Conservation (phyloP, 441 rosid species). For the Pelargonium cotyledonis region DNA sequence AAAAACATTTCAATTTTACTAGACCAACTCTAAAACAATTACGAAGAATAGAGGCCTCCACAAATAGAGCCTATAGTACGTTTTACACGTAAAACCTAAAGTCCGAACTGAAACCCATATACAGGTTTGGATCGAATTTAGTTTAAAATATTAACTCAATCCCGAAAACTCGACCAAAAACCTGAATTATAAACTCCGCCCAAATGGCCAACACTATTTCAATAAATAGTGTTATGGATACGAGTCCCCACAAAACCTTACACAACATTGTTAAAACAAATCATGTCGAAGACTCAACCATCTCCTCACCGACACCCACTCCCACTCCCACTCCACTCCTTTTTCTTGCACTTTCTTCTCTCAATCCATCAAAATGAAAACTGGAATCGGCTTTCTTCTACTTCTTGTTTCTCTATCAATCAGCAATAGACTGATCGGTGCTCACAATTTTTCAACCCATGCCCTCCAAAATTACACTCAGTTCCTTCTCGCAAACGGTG, state of each 20-base stretch:
- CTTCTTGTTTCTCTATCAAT: conserved; percentile 8
- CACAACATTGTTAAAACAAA: not conserved
- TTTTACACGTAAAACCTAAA: too few relatives aligned
- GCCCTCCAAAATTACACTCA: conserved; percentile 18
- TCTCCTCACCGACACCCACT: not conserved
- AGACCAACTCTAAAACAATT: too few relatives aligned
- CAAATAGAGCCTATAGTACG: too few relatives aligned
- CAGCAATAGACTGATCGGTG: conserved; percentile 2
- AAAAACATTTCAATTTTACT: too few relatives aligned
- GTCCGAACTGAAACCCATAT: too few relatives aligned
- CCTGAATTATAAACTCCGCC: too few relatives aligned
- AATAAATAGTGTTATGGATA: too few relatives aligned
- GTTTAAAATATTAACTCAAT: too few relatives aligned
- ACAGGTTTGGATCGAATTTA: too few relatives aligned
- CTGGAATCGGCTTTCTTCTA: conserved; percentile 10
- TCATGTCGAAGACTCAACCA: not conserved
- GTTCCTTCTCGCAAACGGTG: conserved; percentile 40
- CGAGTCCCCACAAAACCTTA: not conserved
- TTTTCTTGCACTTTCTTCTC: not conserved
- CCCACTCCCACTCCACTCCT: not conserved
- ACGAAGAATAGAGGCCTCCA: too few relatives aligned
- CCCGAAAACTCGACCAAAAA: too few relatives aligned
- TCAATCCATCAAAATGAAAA: conserved; percentile 1
- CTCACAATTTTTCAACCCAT: conserved; percentile 10
- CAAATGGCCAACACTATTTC: too few relatives aligned